A percentile compares a stretch with the other conserved stretches of the same genome.
phyloP scores from a whole-genome alignment of 2,329 filamentous ascomycete species.

The Dichotomopilus funicola region DNA sequence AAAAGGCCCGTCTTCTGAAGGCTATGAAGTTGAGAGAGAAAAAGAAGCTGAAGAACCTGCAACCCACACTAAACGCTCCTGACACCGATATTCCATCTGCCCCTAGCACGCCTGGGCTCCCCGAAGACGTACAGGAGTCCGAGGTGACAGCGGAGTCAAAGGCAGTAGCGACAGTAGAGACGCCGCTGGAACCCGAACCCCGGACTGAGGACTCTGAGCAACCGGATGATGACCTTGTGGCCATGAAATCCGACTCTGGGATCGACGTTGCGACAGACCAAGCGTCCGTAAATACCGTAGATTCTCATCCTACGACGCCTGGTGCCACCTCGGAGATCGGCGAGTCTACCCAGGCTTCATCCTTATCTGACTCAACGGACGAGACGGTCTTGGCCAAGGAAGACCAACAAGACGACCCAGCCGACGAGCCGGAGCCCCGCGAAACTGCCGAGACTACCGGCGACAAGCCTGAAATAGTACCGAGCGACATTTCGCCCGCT shows the following conservation, averaged over 20 bases:
- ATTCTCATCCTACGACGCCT: conserved; percentile 54
- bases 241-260: conserved; percentile 48
- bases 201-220: conserved; percentile 24
- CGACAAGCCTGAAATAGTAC: neutral
- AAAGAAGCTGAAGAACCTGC: conserved; percentile 48
- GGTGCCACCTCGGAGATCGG: conserved; percentile 48
- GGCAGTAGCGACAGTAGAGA: conserved; percentile 3
- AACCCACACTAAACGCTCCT: conserved; percentile 25
- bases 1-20: conserved; percentile 90
- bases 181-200: conserved; percentile 24
- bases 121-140: conserved; percentile 34
- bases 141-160: conserved; percentile 17
- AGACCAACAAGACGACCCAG: conserved; percentile 16
- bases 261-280: conserved; percentile 46
- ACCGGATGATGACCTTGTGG: conserved; percentile 31
- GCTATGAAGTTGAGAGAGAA: conserved; percentile 85
- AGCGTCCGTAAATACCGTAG: conserved; percentile 42
- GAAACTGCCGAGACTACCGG: neutral
- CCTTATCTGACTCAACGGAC: conserved; percentile 56
- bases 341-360: conserved; percentile 57
- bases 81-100: conserved; percentile 24
- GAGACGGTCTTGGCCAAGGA: conserved; percentile 46
- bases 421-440: neutral
- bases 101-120: conserved; percentile 15
- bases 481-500: neutral